Base-by-base conservation (phyloP, 164 flowering plant species). In the Amborella trichopoda region DNA sequence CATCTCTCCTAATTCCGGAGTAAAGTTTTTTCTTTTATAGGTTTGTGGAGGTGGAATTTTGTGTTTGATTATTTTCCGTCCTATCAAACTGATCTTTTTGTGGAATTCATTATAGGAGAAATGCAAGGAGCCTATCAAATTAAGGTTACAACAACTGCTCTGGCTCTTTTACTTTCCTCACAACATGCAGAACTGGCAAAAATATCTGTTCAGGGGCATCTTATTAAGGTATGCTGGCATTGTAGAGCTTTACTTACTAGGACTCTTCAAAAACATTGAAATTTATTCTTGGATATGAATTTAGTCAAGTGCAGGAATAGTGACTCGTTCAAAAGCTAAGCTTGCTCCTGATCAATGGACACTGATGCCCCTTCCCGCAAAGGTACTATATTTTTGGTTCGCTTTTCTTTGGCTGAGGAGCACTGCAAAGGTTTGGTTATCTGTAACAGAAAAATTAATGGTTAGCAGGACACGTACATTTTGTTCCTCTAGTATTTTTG, bases 81-180 rank as follows among this genome's bases (percentile, higher is more conserved):
- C n/a, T n/a, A n/a, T n/a, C n/a, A n/a, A n/a, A n/a, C n/a, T n/a
- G n/a, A n/a, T n/a, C n/a, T n/a, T n/a, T n/a, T n/a, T n/a, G n/a
- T n/a, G n/a, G n/a, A n/a, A n/a, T n/a, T 24, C 46, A 30, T 28
- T 62, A 53, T 72, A 86, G 95, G 79, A 34, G 99, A 91, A 69
- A 76, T 91, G 53, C 94, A 76, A 59, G 99, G 99, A 30, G 63
- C 81, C 4, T 91, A 87, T 57, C 86, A 81, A 61, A 91, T 87
- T 51, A 91, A 87, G 71, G 91, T 91, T 21, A 82, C 91, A 20
- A 84, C 93, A 6, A 75, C 78, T 55, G 99, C 96, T 46, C 72
- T 91, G 72, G 90, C 95, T 32, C 57, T 91, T 27, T 46, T 91
- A 66, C 78, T 91, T 19, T 67, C 87, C 33, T 64, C 95, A 1